Conservation (phyloP, 176 grass and related monocot genomes). For the Pontederia crassipes region DNA sequence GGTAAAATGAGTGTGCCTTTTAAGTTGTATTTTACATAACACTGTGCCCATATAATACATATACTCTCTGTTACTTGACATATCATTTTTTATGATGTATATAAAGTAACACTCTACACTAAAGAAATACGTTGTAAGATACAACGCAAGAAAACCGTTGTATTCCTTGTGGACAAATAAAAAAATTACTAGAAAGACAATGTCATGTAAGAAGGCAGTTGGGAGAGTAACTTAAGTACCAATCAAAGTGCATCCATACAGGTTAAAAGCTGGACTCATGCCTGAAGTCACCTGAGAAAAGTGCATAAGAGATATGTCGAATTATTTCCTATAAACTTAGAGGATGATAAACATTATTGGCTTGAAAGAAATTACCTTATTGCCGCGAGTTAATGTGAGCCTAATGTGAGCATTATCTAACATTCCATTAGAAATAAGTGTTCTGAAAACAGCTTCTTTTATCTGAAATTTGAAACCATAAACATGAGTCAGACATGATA, state of each 20-base stretch:
- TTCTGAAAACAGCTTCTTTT: constrained; percentile 87
- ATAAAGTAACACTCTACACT: too few species aligned
- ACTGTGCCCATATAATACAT: too few species aligned
- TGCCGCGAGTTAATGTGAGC: constrained; percentile 82
- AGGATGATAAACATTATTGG: background rate
- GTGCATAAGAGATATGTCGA: constrained; percentile 20
- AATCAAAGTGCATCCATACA: constrained; percentile 88
- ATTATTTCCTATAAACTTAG: constrained; percentile 3
- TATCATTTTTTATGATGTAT: too few species aligned
- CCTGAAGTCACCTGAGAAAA: constrained; percentile 88
- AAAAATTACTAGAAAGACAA: background rate
- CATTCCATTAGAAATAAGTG: constrained; percentile 87
- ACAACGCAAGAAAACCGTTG: too few species aligned
- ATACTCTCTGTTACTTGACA: too few species aligned
- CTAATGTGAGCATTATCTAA: constrained; percentile 92
- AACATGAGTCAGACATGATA: background rate
- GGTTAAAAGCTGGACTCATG: constrained; percentile 95
- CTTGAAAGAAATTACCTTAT: constrained; percentile 60
- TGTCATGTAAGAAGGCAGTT: background rate
- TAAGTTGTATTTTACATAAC: too few species aligned
- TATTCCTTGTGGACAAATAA: background rate
- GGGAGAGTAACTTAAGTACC: constrained; percentile 37
- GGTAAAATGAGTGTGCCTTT: too few species aligned
- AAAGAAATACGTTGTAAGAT: too few species aligned
- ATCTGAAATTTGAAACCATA: constrained; percentile 45